Base-by-base conservation (phyloP, 768 basidiomycete species). In the Suillus brevipes region DNA sequence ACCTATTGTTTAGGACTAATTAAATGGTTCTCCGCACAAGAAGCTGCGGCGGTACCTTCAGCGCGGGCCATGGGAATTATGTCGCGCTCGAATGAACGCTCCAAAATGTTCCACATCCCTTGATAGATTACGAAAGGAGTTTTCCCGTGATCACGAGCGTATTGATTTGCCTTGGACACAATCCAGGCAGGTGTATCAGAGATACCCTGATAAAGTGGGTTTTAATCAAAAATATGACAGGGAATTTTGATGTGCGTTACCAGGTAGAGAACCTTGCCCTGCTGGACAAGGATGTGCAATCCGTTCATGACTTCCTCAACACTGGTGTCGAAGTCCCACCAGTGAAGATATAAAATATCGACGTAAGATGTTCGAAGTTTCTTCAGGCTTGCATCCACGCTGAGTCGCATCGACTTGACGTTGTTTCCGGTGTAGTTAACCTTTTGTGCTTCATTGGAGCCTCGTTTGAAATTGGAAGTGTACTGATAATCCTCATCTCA, bases 401-500 rank as follows among this genome's bases (percentile, higher is more conserved):
- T 79, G 52, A 83, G 40, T 31, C 76, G 74, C 70, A 85, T 71
- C 4, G 76, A 78, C 68, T 86, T 85, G 65, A 73, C 64, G 64
- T 75, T 78, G 69, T 89, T 87, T 2, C 87, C 87, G 2, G 68
- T 69, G 66, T 80, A 84, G 57, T 82, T 72, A 1, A 77, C 73
- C 52, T 82, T 78, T 52, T 80, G 75, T 23, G 62, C 61, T 64
- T 68, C 52, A 14, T 37, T 34, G 10, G 72, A 58, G 18, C 60
- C 68, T 7, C 58, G 43, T 38, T 73, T 50, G 57, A 64, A 76
- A 36, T 69, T 74, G 12, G 67, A 64, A 0, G 74, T 63, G 49
- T 71, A 75, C 73, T 75, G 36, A 43, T 25, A 31, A 18, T 18
- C 13, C 28, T 36, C 14, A 25, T 13, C 20, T 36, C 37, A 16